Conservation (phyloP, 2,329 filamentous ascomycete genomes). For the Curvularia lunata region DNA sequence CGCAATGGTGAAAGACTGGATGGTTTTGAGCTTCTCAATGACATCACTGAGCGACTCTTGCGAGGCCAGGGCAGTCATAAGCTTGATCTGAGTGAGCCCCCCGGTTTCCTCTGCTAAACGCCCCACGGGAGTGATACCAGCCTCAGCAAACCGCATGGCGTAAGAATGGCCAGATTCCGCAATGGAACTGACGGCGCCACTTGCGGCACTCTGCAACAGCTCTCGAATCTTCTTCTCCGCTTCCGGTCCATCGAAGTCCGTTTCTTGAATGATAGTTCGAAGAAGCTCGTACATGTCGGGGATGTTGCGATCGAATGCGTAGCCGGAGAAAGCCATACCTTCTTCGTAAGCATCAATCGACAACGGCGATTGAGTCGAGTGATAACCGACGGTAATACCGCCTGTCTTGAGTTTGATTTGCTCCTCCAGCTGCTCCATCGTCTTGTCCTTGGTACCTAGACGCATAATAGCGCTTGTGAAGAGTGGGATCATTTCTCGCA, state of each 20-base stretch:
- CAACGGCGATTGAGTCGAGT: slow-evolving; percentile 77
- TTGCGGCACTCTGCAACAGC: slow-evolving; percentile 82
- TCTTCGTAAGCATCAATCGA: slow-evolving; percentile 75
- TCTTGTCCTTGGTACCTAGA: slow-evolving; percentile 83
- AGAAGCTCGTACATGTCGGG: slow-evolving; percentile 90
- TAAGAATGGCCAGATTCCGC: slow-evolving; percentile 89
- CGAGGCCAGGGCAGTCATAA: slow-evolving; percentile 78
- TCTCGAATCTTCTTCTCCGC: slow-evolving; percentile 84
- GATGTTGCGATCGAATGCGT: slow-evolving; percentile 87
- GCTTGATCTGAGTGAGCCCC: slow-evolving; percentile 87
- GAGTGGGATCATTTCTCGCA: slow-evolving; percentile 82
- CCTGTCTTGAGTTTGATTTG: slow-evolving; percentile 96
- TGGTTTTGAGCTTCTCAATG: slow-evolving; percentile 81
- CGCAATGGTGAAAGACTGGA: slow-evolving; percentile 78
- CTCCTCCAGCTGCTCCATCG: slow-evolving; percentile 95
- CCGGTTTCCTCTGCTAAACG: slow-evolving; percentile 82
- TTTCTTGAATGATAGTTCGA: slow-evolving; percentile 79
- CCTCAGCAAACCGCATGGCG: slow-evolving; percentile 82
- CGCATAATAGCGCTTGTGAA: slow-evolving; percentile 95
- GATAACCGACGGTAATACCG: slow-evolving; percentile 83
- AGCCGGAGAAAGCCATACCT: slow-evolving; percentile 83
- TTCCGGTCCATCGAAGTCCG: slow-evolving; percentile 84
- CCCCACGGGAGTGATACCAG: slow-evolving; percentile 74
- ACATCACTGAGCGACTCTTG: slow-evolving; percentile 76
- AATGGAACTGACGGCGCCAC: slow-evolving; percentile 89